Base-by-base conservation (phyloP, 2,329 filamentous ascomycete species). In the Fusarium buxicola region DNA sequence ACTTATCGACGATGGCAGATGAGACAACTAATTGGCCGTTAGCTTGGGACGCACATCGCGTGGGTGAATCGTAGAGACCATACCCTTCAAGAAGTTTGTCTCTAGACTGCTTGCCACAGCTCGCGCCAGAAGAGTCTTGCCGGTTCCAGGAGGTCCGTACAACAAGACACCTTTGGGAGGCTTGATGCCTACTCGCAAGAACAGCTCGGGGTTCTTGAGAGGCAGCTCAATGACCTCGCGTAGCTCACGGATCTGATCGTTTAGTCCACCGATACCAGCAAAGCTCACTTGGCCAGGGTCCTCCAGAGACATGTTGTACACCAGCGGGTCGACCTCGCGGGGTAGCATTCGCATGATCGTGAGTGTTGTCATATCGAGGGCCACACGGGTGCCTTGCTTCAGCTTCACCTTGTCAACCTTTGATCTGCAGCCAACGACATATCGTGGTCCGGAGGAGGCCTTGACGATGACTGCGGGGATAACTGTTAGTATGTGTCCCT, bases 271-370 rank as follows among this genome's bases (percentile, higher is more conserved):
- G 69, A 99, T 99, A 71, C 96, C 95, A 35, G 90, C 94, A 78
- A 99, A 99, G 82, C 92, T 97, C 78, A 99, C 90, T 78, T 98
- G 94, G 7, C 95, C 95, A 1, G 95, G 95, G 76, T 99, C 95
- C 78, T 99, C 95, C 71, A 99, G 81, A 16, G 95, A 99, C 95
- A 99, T 99, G 84, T 99, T 99, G 86, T 99, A 99, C 69, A 99
- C 95, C 69, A 99, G 85, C 16, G 95, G 95, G 75, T 99, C 95
- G 75, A 99, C 96, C 82, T 99, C 95, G 77, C 95, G 91, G 58
- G 95, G 96, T 41, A 99, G 85, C 95, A 99, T 99, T 74, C 95
- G 92, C 95, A 99, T 99, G 79, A 99, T 99, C 60, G 95, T 99
- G 69, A 99, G 90, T 16, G 95, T 99, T 47, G 95, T 99, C 95